Evolutionary conservation across 2,329 filamentous ascomycete species (phyloP), one percentile per base, ranked within the genome.

Genomic region (Trichoderma koningiopsis): DNA sequence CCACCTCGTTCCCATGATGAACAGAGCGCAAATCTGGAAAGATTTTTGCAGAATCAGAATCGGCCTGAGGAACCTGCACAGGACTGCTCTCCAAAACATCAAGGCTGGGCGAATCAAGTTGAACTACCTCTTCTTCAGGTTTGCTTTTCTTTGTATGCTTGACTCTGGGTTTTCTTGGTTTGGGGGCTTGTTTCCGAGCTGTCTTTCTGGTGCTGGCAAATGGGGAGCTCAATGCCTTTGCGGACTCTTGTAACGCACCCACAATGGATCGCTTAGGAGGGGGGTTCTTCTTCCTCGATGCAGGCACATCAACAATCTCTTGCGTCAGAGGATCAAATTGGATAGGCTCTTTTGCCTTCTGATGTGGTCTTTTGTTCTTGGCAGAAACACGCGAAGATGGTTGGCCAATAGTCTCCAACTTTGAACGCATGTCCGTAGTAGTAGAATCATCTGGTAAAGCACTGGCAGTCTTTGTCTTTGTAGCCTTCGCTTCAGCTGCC

Each of bases 281-380:
- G 2, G 67, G 58, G 1, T 13, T 55, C 7, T 59, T 27, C 19
- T 66, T 66, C 24, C 67, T 72, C 4, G 57, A 55, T 29, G 10
- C 47, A 7, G 68, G 63, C 5, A 55, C 22, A 5, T 74, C 71
- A 29, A 73, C 75, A 2, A 79, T 71, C 7, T 74, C 70, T 13
- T 77, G 74, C 6, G 76, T 80, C 0, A 61, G n/a, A 10, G 75
- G 72, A 61, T 81, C 75, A 16, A 81, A 79, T 4, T 75, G 68
- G 2, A 81, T 66, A 1, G 79, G 77, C 1, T 76, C 67, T 57
- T 81, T 81, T 0, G 79, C 73, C 29, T 77, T 73, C 70, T 81
- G 79, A 61, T 73, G 78, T n/a, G 73, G 72, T 37, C 73, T 79
- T 64, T 62, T 76, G 10, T 7, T 47, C 58, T 70, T 69, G 19